These are phyloP conservation scores for Phialemonium atrogriseum DNA, from an alignment of 2,329 filamentous ascomycete genomes.

Conservation along the genomic window DNA sequence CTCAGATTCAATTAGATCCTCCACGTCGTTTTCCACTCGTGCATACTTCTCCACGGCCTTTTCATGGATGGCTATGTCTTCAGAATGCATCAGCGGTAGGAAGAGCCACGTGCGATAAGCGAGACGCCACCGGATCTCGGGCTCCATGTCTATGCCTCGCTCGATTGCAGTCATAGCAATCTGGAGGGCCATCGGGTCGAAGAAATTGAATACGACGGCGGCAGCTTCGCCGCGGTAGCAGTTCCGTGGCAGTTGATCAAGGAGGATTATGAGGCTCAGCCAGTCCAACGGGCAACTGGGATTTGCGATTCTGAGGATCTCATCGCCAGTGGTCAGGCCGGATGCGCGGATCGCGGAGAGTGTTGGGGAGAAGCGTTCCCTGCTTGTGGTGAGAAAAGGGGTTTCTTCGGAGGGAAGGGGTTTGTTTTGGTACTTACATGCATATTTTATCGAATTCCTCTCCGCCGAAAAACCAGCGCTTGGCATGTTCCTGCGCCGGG, in stretches of 20 bases:
- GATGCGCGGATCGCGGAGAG: slow-evolving; percentile 6
- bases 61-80: slow-evolving; percentile 31
- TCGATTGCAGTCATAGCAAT: slow-evolving; percentile 22
- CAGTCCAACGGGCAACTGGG: slow-evolving; percentile 12
- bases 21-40: slow-evolving; percentile 16
- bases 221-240: slow-evolving; percentile 35
- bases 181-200: slow-evolving; percentile 34
- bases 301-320: slow-evolving; percentile 6
- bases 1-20: slow-evolving; percentile 14
- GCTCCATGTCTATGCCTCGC: slow-evolving; percentile 11
- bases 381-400: neutral
- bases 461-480: slow-evolving; percentile 11
- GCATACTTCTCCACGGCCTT: slow-evolving; percentile 15
- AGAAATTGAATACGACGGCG: slow-evolving; percentile 34
- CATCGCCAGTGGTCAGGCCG: neutral
- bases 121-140: slow-evolving; percentile 12
- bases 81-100: slow-evolving; percentile 41
- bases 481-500: slow-evolving; percentile 4
- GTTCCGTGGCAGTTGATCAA: slow-evolving; percentile 48
- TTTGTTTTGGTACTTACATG: slow-evolving; percentile 5
- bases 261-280: slow-evolving; percentile 37
- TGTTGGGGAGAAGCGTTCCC: slow-evolving; percentile 5
- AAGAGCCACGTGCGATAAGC: slow-evolving; percentile 37
- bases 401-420: neutral
- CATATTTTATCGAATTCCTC: slow-evolving; percentile 12